phyloP scores from a whole-genome alignment of 495 filamentous ascomycete genomes.

The Annulohypoxylon maeteangense region DNA sequence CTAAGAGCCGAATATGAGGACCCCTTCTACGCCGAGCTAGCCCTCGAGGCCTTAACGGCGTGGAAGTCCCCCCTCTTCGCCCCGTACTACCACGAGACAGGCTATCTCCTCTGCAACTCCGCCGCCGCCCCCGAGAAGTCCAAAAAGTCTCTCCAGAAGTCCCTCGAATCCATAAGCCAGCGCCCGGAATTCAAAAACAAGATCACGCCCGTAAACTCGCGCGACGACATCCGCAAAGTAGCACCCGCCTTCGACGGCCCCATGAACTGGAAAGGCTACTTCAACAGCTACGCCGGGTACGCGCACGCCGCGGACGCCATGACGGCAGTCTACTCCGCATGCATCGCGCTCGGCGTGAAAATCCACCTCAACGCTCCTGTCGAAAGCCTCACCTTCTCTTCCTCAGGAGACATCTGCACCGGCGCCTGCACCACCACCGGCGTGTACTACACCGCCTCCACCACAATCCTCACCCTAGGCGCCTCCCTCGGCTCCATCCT shows the following conservation, averaged over 20 bases:
- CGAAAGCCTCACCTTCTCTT: constrained; percentile 26
- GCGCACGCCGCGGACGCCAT: constrained; percentile 61
- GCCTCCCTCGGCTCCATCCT: constrained; percentile 42
- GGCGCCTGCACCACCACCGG: constrained; percentile 26
- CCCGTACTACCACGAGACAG: constrained; percentile 65
- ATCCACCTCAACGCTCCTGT: constrained; percentile 46
- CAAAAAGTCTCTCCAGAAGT: constrained; percentile 56
- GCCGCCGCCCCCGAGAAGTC: constrained; percentile 59
- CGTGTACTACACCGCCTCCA: constrained; percentile 22
- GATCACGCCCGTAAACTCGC: constrained; percentile 49
- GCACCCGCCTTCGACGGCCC: constrained; percentile 60
- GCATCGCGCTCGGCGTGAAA: constrained; percentile 47
- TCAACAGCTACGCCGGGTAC: constrained; percentile 65
- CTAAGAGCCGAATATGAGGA: constrained; percentile 67
- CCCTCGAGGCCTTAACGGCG: constrained; percentile 50
- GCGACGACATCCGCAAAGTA: constrained; percentile 52
- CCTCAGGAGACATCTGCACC: constrained; percentile 21
- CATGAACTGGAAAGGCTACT: constrained; percentile 64
- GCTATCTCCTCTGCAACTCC: constrained; percentile 64
- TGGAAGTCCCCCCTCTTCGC: constrained; percentile 56
- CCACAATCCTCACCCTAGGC: constrained; percentile 39
- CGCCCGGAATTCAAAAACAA: constrained; percentile 51
- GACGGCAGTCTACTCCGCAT: constrained; percentile 37
- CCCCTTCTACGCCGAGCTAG: constrained; percentile 62
- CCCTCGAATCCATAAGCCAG: constrained; percentile 54